A percentile compares a stretch with the other conserved stretches of the same genome.
These are phyloP conservation scores for Mitragyna speciosa DNA, from an alignment of 257 asterid genomes.

Conservation along the genomic window DNA sequence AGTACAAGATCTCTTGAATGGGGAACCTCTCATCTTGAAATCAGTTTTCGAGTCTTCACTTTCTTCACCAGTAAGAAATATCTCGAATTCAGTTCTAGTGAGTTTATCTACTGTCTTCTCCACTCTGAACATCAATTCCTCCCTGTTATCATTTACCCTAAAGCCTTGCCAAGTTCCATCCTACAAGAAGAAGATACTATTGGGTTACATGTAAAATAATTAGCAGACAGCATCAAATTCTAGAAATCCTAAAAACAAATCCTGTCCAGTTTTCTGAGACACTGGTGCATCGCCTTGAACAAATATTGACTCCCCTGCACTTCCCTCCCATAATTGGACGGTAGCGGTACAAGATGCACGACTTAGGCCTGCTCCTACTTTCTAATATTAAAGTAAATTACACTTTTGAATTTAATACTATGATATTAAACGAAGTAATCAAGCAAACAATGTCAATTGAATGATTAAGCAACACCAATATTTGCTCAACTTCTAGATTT, in stretches of 20 bases:
- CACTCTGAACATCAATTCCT: conserved; percentile 50
- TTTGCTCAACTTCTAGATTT: background rate
- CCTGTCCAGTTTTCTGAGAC: background rate
- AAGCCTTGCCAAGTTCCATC: conserved; percentile 67
- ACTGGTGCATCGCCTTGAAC: background rate
- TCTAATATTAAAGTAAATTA: background rate
- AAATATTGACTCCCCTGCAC: background rate
- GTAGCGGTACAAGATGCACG: background rate
- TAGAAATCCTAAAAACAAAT: conserved; percentile 4
- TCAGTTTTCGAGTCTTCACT: conserved; percentile 44
- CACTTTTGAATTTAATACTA: background rate
- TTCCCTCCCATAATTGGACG: background rate
- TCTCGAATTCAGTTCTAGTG: conserved; percentile 55
- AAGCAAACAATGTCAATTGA: background rate
- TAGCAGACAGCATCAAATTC: background rate
- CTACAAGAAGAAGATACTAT: conserved; percentile 36
- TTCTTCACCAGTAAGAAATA: conserved; percentile 42
- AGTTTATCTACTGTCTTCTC: conserved; percentile 47
- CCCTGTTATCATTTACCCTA: conserved; percentile 42
- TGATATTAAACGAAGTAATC: background rate
- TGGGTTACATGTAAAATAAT: conserved; percentile 12
- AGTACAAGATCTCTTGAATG: conserved; percentile 84
- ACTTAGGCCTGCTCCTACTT: background rate
- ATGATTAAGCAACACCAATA: background rate
- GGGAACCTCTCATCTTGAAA: conserved; percentile 82